Evolutionary conservation across 1,284 basidiomycete genomes (phyloP).

Genomic region (Ceratobasidium sp.): DNA sequence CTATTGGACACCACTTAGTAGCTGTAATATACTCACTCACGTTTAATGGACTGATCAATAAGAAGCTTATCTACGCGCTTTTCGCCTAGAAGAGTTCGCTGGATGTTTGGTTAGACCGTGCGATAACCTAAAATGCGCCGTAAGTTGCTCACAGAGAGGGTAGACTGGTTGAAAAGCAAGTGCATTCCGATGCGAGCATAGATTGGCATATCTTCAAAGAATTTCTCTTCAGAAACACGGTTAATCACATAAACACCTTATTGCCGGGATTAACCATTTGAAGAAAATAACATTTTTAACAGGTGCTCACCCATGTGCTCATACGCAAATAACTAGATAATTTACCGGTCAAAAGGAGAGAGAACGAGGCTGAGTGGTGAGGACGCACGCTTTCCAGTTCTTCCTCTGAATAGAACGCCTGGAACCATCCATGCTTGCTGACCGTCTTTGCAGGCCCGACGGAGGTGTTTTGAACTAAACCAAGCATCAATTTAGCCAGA

Average conservation of each 20-base stretch:
- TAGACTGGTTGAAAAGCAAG: constrained; percentile 55
- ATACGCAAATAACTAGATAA: constrained; percentile 39
- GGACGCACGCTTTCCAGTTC: constrained; percentile 41
- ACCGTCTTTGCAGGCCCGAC: constrained; percentile 9
- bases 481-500: background rate
- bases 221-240: constrained; percentile 57
- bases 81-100: constrained; percentile 56
- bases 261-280: background rate
- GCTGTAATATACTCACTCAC: no score
- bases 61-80: constrained; percentile 58
- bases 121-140: constrained; percentile 2
- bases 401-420: constrained; percentile 37
- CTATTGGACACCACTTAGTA: no score
- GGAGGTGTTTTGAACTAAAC: constrained; percentile 18
- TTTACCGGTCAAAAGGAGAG: background rate
- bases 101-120: constrained; percentile 41
- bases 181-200: constrained; percentile 61
- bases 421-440: constrained; percentile 33
- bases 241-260: constrained; percentile 56
- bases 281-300: background rate
- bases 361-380: background rate
- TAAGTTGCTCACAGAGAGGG: constrained; percentile 27
- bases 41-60: constrained; percentile 60
- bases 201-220: constrained; percentile 64
- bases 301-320: constrained; percentile 47